These are phyloP conservation scores for Penicillium ochrochloron DNA, from an alignment of 495 filamentous ascomycete species.

Conservation along the genomic window DNA sequence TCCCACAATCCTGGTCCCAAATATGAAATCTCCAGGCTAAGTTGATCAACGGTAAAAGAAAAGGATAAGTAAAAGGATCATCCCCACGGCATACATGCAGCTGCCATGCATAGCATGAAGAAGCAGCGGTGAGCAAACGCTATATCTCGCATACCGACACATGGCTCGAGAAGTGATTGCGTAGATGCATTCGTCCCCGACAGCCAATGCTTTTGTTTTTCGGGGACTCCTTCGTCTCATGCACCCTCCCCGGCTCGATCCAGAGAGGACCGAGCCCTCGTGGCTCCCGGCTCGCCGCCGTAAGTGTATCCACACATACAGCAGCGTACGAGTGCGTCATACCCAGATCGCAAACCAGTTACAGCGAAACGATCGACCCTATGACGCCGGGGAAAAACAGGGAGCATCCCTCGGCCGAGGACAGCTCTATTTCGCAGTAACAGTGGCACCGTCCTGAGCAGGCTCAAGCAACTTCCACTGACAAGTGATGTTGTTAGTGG, in stretches of 20 bases:
- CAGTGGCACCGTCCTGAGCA: conserved; percentile 78
- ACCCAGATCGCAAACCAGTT: background rate
- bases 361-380: background rate
- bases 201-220: background rate
- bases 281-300: background rate
- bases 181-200: background rate
- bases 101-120: conserved; percentile 9
- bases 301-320: background rate
- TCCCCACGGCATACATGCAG: conserved; percentile 16
- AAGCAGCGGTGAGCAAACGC: conserved; percentile 29
- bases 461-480: conserved; percentile 87
- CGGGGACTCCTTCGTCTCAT: background rate
- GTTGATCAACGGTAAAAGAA: background rate
- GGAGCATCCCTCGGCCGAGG: background rate
- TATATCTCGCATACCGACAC: conserved; percentile 12
- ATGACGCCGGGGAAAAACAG: conserved; percentile 3
- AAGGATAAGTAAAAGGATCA: background rate
- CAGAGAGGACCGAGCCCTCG: background rate
- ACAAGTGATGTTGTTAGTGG: conserved; percentile 71
- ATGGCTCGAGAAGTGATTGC: background rate
- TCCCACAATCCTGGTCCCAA: background rate
- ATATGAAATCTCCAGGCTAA: background rate
- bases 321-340: background rate
- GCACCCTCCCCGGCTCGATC: background rate
- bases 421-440: conserved; percentile 41